Percentiles rank a stretch among this genome's conserved stretches.
These are phyloP conservation scores for Pyrrhoderma noxium DNA, from an alignment of 1,284 basidiomycete genomes.

Conservation along the genomic window DNA sequence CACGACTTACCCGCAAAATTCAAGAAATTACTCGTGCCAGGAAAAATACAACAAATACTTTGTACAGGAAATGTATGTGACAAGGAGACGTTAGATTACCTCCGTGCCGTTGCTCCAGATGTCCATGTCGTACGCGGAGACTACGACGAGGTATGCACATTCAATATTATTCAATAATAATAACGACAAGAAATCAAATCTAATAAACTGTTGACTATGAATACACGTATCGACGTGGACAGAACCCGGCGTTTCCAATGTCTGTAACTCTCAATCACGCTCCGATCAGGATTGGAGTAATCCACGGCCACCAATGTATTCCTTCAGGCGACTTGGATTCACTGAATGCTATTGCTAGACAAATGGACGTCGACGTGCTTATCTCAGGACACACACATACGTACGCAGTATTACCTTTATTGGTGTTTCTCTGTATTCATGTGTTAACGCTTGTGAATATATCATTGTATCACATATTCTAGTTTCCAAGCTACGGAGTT, in stretches of 20 bases:
- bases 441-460: too few relatives aligned
- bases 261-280: conserved; percentile 79
- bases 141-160: conserved; percentile 79
- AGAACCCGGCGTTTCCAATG: conserved; percentile 71
- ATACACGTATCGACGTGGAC: too few relatives aligned
- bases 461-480: neutral
- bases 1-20: conserved; percentile 95
- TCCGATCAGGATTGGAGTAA: conserved; percentile 87
- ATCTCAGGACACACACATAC: conserved; percentile 92
- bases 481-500: conserved; percentile 16
- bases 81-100: conserved; percentile 94
- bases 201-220: neutral
- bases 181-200: conserved; percentile 4
- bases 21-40: conserved; percentile 93
- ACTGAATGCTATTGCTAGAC: conserved; percentile 79
- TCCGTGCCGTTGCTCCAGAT: conserved; percentile 94
- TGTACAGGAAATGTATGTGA: conserved; percentile 98
- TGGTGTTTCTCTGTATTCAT: too few relatives aligned
- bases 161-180: neutral
- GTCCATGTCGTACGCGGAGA: conserved; percentile 91
- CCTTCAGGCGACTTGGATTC: conserved; percentile 90
- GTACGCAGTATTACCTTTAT: conserved; percentile 40
- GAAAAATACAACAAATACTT: conserved; percentile 97
- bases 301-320: conserved; percentile 93
- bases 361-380: conserved; percentile 97